These are phyloP conservation scores for Lineolata rhizophorae DNA, from an alignment of 495 filamentous ascomycete species.

Conservation along the genomic window DNA sequence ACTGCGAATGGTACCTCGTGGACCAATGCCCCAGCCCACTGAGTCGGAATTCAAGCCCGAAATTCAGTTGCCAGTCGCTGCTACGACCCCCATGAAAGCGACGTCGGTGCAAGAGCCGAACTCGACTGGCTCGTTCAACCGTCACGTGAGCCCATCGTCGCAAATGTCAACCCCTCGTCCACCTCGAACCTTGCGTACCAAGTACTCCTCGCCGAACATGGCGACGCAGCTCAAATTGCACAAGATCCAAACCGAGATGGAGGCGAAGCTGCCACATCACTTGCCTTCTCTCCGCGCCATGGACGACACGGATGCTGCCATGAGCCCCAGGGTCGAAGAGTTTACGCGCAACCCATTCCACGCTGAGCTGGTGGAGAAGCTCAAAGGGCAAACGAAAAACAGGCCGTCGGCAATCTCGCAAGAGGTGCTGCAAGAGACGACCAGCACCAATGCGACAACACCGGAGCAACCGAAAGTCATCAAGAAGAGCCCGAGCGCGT, in stretches of 20 bases:
- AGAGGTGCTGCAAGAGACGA: neutral
- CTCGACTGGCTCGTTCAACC: too few species aligned
- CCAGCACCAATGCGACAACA: neutral
- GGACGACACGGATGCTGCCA: conserved; percentile 14
- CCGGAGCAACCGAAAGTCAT: neutral
- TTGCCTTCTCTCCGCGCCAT: conserved; percentile 3
- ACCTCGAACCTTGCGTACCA: too few species aligned
- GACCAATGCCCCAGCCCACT: too few species aligned
- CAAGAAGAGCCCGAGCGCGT: neutral
- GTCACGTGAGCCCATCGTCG: too few species aligned
- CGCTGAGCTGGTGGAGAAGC: conserved; percentile 6
- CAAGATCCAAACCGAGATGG: conserved; percentile 15
- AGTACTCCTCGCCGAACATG: conserved; percentile 17
- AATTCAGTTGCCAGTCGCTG: too few species aligned
- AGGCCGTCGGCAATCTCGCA: conserved; percentile 9
- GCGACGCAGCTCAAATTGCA: conserved; percentile 16
- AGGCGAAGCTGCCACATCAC: conserved; percentile 11
- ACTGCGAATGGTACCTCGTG: too few species aligned
- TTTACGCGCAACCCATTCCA: conserved; percentile 23
- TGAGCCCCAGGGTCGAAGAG: conserved; percentile 20
- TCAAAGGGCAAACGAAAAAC: conserved; percentile 1
- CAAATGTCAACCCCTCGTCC: too few species aligned
- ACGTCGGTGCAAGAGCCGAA: too few species aligned
- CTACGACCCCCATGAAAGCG: too few species aligned
- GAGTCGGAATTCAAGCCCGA: too few species aligned